Percentiles rank a stretch among this genome's conserved stretches.
Evolutionary conservation across 2,329 filamentous ascomycete species (phyloP).

Genomic region (Epichloe elymi): DNA sequence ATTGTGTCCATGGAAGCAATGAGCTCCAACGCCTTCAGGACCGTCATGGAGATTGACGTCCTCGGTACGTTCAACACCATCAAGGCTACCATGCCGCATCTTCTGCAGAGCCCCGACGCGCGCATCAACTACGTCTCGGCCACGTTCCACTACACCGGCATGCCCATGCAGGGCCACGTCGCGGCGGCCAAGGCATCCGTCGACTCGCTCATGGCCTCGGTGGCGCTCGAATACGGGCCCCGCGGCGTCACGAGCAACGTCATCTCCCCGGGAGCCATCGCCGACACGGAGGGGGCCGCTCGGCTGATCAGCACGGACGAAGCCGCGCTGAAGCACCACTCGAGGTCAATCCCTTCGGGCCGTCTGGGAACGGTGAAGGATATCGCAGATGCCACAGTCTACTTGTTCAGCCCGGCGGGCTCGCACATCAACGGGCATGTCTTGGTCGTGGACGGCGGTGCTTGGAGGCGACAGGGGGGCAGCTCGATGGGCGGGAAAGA

Average conservation of each 20-base stretch:
- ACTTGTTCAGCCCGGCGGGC: conserved; percentile 71
- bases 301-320: conserved; percentile 36
- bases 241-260: conserved; percentile 78
- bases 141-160: conserved; percentile 80
- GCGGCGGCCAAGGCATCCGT: conserved; percentile 82
- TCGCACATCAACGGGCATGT: conserved; percentile 77
- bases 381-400: conserved; percentile 86
- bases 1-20: conserved; percentile 72
- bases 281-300: conserved; percentile 68
- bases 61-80: conserved; percentile 89
- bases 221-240: conserved; percentile 83
- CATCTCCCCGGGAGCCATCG: conserved; percentile 83
- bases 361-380: conserved; percentile 71
- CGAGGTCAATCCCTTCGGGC: conserved; percentile 52
- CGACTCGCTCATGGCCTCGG: conserved; percentile 67
- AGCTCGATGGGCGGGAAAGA: conserved; percentile 32
- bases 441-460: conserved; percentile 57
- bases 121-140: conserved; percentile 85
- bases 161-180: conserved; percentile 80
- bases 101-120: conserved; percentile 62
- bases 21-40: conserved; percentile 80
- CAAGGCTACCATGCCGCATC: conserved; percentile 77
- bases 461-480: conserved; percentile 39
- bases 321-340: conserved; percentile 19
- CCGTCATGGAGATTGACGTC: conserved; percentile 93